Conservation (phyloP, 257 asterid species). For the Ilex aquifolium region DNA sequence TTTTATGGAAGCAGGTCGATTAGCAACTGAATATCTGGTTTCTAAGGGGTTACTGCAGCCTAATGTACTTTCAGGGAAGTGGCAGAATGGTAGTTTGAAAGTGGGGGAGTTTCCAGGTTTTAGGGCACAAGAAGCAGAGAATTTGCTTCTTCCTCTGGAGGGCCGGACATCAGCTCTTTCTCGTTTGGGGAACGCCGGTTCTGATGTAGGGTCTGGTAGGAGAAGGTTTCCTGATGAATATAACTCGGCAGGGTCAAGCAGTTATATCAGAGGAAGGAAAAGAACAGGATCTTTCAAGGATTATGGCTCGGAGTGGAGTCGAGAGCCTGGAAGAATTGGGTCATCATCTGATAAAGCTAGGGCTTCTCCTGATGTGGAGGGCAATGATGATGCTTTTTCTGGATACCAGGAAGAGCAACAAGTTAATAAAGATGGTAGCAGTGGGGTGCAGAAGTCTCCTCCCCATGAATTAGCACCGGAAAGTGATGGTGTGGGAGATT, state of each 20-base stretch:
- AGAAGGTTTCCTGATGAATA: slow-evolving; percentile 56
- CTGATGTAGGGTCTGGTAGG: slow-evolving; percentile 45
- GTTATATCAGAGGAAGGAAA: slow-evolving; percentile 51
- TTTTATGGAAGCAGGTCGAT: slow-evolving; percentile 82
- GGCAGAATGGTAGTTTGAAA: slow-evolving; percentile 49
- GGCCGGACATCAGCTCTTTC: slow-evolving; percentile 57
- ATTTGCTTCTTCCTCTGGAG: slow-evolving; percentile 26
- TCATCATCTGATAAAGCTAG: slow-evolving; percentile 46
- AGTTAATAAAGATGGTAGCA: slow-evolving; percentile 30
- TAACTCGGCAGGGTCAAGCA: slow-evolving; percentile 39
- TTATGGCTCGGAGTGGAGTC: slow-evolving; percentile 46
- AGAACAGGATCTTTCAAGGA: slow-evolving; percentile 48
- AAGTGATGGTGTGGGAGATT: slow-evolving; percentile 24
- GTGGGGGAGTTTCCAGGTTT: slow-evolving; percentile 27
- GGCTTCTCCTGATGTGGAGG: slow-evolving; percentile 33
- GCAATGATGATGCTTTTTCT: slow-evolving; percentile 31
- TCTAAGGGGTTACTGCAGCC: slow-evolving; percentile 71
- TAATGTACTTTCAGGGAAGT: slow-evolving; percentile 67
- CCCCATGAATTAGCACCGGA: slow-evolving; percentile 33
- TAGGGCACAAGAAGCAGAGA: slow-evolving; percentile 39
- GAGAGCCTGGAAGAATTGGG: slow-evolving; percentile 53
- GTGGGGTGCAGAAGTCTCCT: slow-evolving; percentile 29
- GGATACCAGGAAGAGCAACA: slow-evolving; percentile 37
- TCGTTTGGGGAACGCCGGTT: slow-evolving; percentile 49
- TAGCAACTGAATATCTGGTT: slow-evolving; percentile 86